phyloP scores from a whole-genome alignment of 163 green algal genomes.

The Smithsoniella earleae region DNA sequence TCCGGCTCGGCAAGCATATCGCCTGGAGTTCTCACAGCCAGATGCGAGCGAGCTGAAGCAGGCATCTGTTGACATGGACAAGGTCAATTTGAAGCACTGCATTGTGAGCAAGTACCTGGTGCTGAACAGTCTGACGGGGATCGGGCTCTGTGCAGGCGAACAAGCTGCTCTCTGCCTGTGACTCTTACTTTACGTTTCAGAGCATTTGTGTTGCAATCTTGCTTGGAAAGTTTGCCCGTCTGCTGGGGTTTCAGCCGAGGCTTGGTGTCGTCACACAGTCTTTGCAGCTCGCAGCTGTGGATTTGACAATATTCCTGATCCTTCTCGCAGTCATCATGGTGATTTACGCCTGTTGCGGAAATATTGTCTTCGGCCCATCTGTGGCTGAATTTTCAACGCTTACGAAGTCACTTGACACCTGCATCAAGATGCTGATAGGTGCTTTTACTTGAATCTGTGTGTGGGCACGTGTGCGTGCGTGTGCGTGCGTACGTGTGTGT shows the following conservation, averaged over 20 bases:
- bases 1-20: neutral
- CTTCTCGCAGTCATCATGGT: neutral
- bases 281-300: neutral
- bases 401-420: slow-evolving; percentile 4
- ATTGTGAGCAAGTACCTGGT: no score
- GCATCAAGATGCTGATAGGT: neutral
- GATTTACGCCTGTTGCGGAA: neutral
- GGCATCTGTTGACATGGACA: no score
- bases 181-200: neutral
- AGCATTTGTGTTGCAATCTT: neutral
- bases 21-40: neutral
- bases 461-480: no score
- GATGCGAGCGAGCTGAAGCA: neutral
- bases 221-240: neutral
- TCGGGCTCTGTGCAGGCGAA: no score
- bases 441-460: no score
- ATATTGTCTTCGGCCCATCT: neutral
- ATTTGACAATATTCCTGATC: slow-evolving; percentile 12
- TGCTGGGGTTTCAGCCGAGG: neutral
- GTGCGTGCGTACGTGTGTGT: no score
- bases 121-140: no score
- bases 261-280: slow-evolving; percentile 6
- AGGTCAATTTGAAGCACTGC: no score
- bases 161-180: neutral
- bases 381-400: neutral